A percentile compares a stretch with the other conserved stretches of the same genome.
phyloP scores from a whole-genome alignment of 2,329 filamentous ascomycete species.

The Fusarium sp. region DNA sequence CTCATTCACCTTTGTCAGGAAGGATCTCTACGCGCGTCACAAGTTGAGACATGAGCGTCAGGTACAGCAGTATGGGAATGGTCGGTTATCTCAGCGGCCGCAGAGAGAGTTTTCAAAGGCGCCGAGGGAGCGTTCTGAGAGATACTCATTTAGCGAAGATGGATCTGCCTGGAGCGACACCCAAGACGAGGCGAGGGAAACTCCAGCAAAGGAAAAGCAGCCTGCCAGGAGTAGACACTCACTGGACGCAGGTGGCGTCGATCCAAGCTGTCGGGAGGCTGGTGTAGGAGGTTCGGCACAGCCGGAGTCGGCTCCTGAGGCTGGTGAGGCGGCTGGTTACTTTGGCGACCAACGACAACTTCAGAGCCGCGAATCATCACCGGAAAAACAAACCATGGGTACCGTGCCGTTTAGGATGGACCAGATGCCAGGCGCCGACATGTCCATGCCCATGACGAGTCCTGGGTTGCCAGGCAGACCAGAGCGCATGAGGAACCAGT shows the following conservation, averaged over 20 bases:
- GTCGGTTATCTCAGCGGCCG: slow-evolving; percentile 41
- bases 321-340: slow-evolving; percentile 21
- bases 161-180: slow-evolving; percentile 46
- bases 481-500: slow-evolving; percentile 36
- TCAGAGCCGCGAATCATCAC: slow-evolving; percentile 42
- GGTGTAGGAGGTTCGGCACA: slow-evolving; percentile 17
- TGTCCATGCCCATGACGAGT: slow-evolving; percentile 40
- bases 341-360: slow-evolving; percentile 36
- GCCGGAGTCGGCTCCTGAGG: slow-evolving; percentile 29
- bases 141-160: slow-evolving; percentile 46
- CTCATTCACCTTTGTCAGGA: slow-evolving; percentile 46
- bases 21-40: slow-evolving; percentile 46
- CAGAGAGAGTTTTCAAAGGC: slow-evolving; percentile 43
- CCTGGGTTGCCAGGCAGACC: slow-evolving; percentile 34
- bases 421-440: slow-evolving; percentile 34
- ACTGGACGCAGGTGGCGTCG: slow-evolving; percentile 17
- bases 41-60: slow-evolving; percentile 46
- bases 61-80: slow-evolving; percentile 44
- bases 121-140: slow-evolving; percentile 31
- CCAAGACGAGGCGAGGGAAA: slow-evolving; percentile 43
- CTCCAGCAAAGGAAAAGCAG: slow-evolving; percentile 30
- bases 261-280: slow-evolving; percentile 9
- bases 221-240: slow-evolving; percentile 13
- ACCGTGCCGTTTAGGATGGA: slow-evolving; percentile 35
- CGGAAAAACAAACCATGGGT: slow-evolving; percentile 35